phyloP scores from a whole-genome alignment of 805 yeast species.

The Barnettozyma vustinii region DNA sequence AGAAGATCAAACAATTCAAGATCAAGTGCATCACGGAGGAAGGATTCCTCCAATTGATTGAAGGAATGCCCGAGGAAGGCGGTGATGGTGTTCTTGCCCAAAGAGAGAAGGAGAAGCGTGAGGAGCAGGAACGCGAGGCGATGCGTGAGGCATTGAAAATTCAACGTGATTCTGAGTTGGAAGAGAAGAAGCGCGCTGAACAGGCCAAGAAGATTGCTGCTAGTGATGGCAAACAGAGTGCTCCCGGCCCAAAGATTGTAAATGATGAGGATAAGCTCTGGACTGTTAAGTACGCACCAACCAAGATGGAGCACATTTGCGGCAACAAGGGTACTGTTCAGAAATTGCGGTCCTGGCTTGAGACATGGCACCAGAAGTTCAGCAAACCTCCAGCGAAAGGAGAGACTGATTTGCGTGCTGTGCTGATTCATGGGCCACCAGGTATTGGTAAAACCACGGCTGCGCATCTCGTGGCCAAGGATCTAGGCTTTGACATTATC shows the following conservation, averaged over 20 bases:
- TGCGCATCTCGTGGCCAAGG: conserved; percentile 62
- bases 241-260: conserved; percentile 18
- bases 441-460: conserved; percentile 13
- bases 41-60: conserved; percentile 72
- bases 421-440: conserved; percentile 65
- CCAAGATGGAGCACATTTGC: conserved; percentile 67
- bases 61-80: conserved; percentile 86
- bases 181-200: conserved; percentile 25
- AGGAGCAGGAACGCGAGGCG: conserved; percentile 58
- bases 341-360: conserved; percentile 68
- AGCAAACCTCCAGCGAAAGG: conserved; percentile 57
- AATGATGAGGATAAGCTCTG: conserved; percentile 66
- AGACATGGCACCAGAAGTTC: conserved; percentile 59
- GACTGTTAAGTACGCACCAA: conserved; percentile 94
- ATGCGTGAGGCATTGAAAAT: conserved; percentile 45
- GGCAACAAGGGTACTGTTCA: conserved; percentile 80
- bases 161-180: conserved; percentile 39
- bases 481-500: conserved; percentile 64
- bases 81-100: conserved; percentile 80
- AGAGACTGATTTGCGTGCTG: conserved; percentile 73
- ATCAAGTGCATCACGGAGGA: conserved; percentile 83
- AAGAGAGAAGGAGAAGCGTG: conserved; percentile 63
- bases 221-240: not conserved
- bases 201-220: not conserved
- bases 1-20: conserved; percentile 64